Base-by-base conservation (phyloP, 2,329 filamentous ascomycete species). In the Macrophomina tecta region DNA sequence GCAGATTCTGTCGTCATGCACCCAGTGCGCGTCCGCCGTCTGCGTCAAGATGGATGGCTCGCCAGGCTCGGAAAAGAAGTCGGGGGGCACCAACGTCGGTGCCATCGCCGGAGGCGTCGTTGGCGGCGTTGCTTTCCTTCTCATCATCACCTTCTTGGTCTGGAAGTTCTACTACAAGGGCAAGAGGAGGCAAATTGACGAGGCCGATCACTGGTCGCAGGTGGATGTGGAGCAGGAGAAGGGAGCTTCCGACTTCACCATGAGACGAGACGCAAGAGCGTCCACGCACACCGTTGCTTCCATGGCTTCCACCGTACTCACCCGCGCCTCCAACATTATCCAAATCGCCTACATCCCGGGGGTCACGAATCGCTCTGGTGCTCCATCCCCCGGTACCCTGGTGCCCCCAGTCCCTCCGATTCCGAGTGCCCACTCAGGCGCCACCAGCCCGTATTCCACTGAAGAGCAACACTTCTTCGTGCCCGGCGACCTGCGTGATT, bases 291-390 rank as follows among this genome's bases (percentile, higher is more conserved):
- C 92, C n/a, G 90, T 94, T 65, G 87, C 91, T 74, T 98, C 94
- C 12, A 93, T 99, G 76, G 95, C 95, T 16, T 97, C 94, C 9
- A 98, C 94, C 32, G 93, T 98, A 68, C 87, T 97, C 68, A 98
- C 95, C 18, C 90, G 95, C 69, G 95, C 95, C 58, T 98, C 95
- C 74, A 99, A 99, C 82, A 94, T 99, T 77, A 99, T 99, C 74
- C 95, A 98, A 81, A 99, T 99, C 80, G 95, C 95, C 66, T 99
- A 98, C 79, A 98, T 99, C 71, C 95, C 95, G 14, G 95, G 95
- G 68, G 94, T 98, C 73, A 97, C 93, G 68, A 97, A 97, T 81
- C 88, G 94, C 71, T 93, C 94, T 12, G 89, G 90, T 7, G 91
- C 92, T 5, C 90, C 91, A n/a, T 94, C 93, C 0, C 92, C 92